These are phyloP conservation scores for Phytophthora constricta DNA, from an alignment of 352 stramenopile genomes.

Conservation along the genomic window DNA sequence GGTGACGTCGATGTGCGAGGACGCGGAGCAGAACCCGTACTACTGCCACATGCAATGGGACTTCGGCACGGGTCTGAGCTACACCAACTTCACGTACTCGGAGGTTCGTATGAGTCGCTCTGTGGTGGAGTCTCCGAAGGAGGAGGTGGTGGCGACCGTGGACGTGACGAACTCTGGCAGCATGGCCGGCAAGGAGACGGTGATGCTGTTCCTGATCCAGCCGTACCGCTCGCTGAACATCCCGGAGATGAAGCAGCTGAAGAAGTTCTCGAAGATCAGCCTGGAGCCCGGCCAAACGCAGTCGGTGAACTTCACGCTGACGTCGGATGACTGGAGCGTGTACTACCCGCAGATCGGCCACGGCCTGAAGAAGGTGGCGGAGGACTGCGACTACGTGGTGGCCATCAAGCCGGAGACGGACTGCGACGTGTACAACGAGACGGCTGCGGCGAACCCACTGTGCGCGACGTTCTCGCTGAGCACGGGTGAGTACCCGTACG, in stretches of 20 bases:
- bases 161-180: conserved; percentile 65
- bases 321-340: conserved; percentile 51
- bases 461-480: conserved; percentile 44
- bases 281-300: conserved; percentile 39
- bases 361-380: conserved; percentile 54
- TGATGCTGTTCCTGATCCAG: conserved; percentile 74
- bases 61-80: conserved; percentile 69
- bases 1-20: conserved; percentile 40
- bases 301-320: conserved; percentile 42
- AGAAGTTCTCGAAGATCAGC: conserved; percentile 70
- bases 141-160: conserved; percentile 43
- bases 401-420: conserved; percentile 62
- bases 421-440: conserved; percentile 57
- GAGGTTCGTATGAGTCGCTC: conserved; percentile 20
- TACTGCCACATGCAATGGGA: conserved; percentile 66
- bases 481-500: conserved; percentile 22
- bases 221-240: conserved; percentile 49
- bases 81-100: conserved; percentile 65
- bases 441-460: conserved; percentile 26
- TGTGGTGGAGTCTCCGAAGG: neutral
- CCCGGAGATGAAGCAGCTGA: conserved; percentile 75
- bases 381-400: conserved; percentile 60
- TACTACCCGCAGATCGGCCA: conserved; percentile 54
- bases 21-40: neutral
- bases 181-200: conserved; percentile 59